A percentile compares a stretch with the other conserved stretches of the same genome.
Evolutionary conservation across 2,329 filamentous ascomycete species (phyloP).

Genomic region (Cercospora zeina): DNA sequence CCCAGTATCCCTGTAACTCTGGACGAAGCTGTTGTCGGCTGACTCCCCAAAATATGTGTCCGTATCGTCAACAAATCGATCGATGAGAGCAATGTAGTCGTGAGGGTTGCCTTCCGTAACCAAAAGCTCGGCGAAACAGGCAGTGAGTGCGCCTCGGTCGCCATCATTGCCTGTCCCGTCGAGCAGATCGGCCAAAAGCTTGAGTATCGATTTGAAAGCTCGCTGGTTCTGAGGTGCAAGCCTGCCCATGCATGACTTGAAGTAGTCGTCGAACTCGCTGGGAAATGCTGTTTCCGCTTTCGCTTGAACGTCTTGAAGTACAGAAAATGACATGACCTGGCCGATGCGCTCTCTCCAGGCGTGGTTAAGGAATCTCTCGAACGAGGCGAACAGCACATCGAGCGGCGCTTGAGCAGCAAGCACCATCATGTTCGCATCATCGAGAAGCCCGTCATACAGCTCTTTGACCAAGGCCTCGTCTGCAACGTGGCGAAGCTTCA

Average conservation of each 20-base stretch:
- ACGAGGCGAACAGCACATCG: slow-evolving; percentile 85
- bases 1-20: slow-evolving; percentile 30
- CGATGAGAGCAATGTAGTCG: slow-evolving; percentile 83
- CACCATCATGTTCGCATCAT: slow-evolving; percentile 77
- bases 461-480: slow-evolving; percentile 84
- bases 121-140: slow-evolving; percentile 84
- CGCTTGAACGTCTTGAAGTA: slow-evolving; percentile 72
- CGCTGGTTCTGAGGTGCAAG: slow-evolving; percentile 64
- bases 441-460: slow-evolving; percentile 82
- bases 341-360: slow-evolving; percentile 90
- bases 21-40: slow-evolving; percentile 28
- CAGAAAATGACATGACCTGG: slow-evolving; percentile 70
- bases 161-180: slow-evolving; percentile 90
- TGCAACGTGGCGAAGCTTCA: slow-evolving; percentile 68
- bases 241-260: slow-evolving; percentile 54
- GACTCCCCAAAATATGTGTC: slow-evolving; percentile 80
- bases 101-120: slow-evolving; percentile 74
- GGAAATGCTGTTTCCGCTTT: slow-evolving; percentile 63
- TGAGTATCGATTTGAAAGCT: slow-evolving; percentile 80
- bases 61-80: slow-evolving; percentile 85
- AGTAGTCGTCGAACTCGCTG: slow-evolving; percentile 66
- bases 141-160: slow-evolving; percentile 82
- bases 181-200: slow-evolving; percentile 80
- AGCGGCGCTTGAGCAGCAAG: slow-evolving; percentile 72
- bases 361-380: slow-evolving; percentile 86